Base-by-base conservation (phyloP, 768 basidiomycete genomes). In the Mycena olivaceomarginata region DNA sequence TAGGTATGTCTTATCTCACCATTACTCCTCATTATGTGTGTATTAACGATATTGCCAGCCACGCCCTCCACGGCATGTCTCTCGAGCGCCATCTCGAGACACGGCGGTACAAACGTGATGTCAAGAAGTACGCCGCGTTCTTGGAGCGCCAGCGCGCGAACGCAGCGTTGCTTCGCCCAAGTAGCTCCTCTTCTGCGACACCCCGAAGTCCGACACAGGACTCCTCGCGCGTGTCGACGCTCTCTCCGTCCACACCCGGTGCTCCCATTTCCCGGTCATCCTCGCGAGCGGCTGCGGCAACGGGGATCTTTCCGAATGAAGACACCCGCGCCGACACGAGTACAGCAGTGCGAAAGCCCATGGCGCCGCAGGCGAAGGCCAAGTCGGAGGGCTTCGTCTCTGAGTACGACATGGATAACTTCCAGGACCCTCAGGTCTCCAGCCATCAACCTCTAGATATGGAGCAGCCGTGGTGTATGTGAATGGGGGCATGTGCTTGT, bases 351-450 rank as follows among this genome's bases (percentile, higher is more conserved):
- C 48, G 6, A 13, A n/a, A 6, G 2, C 66, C 73, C 18, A 20
- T 0, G 8, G 9, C 25, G 3, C 40, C 63, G 40, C 57, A 51
- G n/a, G 59, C 48, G n/a, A 67, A 45, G 43, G 57, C 77, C 2
- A 72, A 69, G 60, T 75, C 77, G 48, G 74, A 75, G 31, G 73
- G 73, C 48, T 64, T 72, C 37, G 20, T 37, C 53, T 57, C 40
- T 16, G 40, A 41, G 51, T 67, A 46, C 31, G 77, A 78, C 31
- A 75, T 72, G 77, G 70, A 72, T 51, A 78, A 75, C 69, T 78
- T 78, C 72, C 77, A 75, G 69, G 63, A 78, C 31, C 77, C 77
- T 2, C 67, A 78, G 67, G 40, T 78, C 15, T 56, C 74, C n/a
- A 75, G 74, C 59, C 77, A 78, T 45, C 25, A 40, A 5, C 77